phyloP scores from a whole-genome alignment of 108 stramenopile genomes.

The Asterionellopsis glacialis region DNA sequence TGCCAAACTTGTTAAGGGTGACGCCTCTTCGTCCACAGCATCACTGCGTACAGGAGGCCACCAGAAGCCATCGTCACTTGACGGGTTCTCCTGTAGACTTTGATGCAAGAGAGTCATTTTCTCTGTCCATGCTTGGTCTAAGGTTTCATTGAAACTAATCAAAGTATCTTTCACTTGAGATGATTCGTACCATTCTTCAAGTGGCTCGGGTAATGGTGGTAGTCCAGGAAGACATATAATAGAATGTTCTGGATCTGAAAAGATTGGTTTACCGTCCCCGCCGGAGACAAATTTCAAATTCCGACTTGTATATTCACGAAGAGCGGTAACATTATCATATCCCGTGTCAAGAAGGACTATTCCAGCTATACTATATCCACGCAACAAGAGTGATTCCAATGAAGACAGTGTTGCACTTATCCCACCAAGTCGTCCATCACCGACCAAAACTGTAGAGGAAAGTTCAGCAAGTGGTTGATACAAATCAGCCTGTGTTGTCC shows the following conservation, averaged over 20 bases:
- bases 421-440: constrained; percentile 92
- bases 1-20: constrained; percentile 11
- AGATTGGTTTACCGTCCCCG: constrained; percentile 17
- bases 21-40: constrained; percentile 14
- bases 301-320: constrained; percentile 48
- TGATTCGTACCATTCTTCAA: constrained; percentile 65
- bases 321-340: constrained; percentile 42
- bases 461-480: constrained; percentile 50
- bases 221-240: constrained; percentile 68
- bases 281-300: constrained; percentile 15
- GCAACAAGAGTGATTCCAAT: constrained; percentile 73
- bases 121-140: not conserved
- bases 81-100: not conserved
- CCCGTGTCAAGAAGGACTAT: constrained; percentile 60
- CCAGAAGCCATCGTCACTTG: constrained; percentile 13
- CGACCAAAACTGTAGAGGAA: constrained; percentile 81
- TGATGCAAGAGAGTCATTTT: not conserved
- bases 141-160: constrained; percentile 12
- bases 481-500: constrained; percentile 91
- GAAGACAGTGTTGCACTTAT: constrained; percentile 87
- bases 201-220: constrained; percentile 66
- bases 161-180: constrained; percentile 25
- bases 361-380: constrained; percentile 85
- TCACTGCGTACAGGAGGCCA: constrained; percentile 22
- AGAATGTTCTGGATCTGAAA: constrained; percentile 31